phyloP scores from a whole-genome alignment of 371 early-diverging fungal genomes.

The Mortierella sp. region DNA sequence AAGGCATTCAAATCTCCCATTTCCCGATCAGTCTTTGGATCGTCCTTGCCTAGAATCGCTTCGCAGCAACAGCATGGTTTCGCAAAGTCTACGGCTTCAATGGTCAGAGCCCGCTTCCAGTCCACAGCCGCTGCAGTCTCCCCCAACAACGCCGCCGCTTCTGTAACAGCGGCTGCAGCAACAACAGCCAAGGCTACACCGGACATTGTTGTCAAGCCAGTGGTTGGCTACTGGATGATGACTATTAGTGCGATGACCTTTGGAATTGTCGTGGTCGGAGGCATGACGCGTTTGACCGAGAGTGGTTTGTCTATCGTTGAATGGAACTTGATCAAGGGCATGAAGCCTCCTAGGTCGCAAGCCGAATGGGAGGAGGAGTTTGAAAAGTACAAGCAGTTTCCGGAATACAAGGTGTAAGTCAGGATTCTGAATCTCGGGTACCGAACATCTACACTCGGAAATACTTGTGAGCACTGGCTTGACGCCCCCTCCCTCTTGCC shows the following conservation, averaged over 20 bases:
- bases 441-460: too few relatives aligned
- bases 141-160: constrained; percentile 4
- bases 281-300: constrained; percentile 96
- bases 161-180: constrained; percentile 19
- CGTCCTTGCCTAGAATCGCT: constrained; percentile 1
- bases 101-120: constrained; percentile 47
- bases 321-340: constrained; percentile 95
- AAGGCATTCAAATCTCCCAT: constrained; percentile 11
- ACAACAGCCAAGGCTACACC: constrained; percentile 19
- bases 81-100: constrained; percentile 17
- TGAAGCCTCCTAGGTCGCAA: constrained; percentile 89
- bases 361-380: constrained; percentile 94
- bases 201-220: constrained; percentile 60
- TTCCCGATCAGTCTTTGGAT: neutral
- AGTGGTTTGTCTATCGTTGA: constrained; percentile 96
- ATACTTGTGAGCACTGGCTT: too few relatives aligned
- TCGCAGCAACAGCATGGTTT: constrained; percentile 3
- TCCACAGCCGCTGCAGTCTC: constrained; percentile 26
- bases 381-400: constrained; percentile 96
- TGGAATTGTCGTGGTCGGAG: constrained; percentile 95
- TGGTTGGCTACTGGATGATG: constrained; percentile 95
- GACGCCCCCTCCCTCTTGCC: too few relatives aligned
- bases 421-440: too few relatives aligned
- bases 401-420: constrained; percentile 92
- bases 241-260: constrained; percentile 89